Base-by-base conservation (phyloP, 2,329 filamentous ascomycete genomes). In the Ilyonectria sp. region DNA sequence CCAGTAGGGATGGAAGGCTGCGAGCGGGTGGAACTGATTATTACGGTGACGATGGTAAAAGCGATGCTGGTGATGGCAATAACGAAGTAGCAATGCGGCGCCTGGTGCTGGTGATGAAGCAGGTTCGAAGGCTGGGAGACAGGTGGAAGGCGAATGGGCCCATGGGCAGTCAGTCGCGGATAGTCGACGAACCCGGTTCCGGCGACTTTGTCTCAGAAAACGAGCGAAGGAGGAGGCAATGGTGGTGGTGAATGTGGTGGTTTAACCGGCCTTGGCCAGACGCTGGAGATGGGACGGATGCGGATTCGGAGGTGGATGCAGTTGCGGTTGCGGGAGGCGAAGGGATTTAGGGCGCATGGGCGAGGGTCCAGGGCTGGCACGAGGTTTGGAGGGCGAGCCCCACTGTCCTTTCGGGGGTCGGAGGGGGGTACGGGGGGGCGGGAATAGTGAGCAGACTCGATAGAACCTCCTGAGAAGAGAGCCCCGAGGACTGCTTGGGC, bases 211-310 rank as follows among this genome's bases (percentile, higher is more conserved):
- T 66, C 53, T 66, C 63, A 54, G 65, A 63, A 55, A 63, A 58
- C 58, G 61, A 68, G 58, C 40, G 49, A 53, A n/a, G n/a, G 54
- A 67, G 67, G 60, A 50, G 63, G 60, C 63, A 60, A 56, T 57
- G 58, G 65, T 62, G 65, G 63, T 67, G 65, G 66, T 68, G 65
- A 68, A 72, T 40, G 63, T 69, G 71, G 60, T 62, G 68, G 70
- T 68, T 71, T 71, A 67, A 71, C 73, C 65, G 71, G 73, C 70
- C 68, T 53, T 61, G 68, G 37, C 62, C 65, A 55, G 63, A 58
- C 63, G 69, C 61, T 74, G 71, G 69, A 71, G 67, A 72, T 72
- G 71, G 71, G 61, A 74, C 63, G 71, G 69, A 72, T 68, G 33
- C 52, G 57, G 63, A 62, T 61, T 58, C 60, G 52, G 64, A 54